Evolutionary conservation across 305 asterid genomes (phyloP), one percentile per base, ranked within the genome.

Genomic region (Galium porrigens): DNA sequence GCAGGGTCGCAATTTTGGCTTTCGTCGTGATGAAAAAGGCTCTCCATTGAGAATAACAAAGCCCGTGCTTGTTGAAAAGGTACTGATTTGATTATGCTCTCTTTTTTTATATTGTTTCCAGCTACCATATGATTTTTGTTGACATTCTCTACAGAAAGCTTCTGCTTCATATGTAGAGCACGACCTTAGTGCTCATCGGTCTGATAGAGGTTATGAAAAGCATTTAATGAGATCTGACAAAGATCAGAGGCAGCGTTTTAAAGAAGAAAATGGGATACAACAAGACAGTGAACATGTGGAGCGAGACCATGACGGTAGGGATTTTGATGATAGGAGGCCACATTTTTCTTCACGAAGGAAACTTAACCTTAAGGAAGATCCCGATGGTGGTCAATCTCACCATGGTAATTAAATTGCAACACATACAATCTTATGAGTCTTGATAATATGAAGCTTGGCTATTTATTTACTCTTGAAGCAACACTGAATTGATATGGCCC

Each of bases 61-160:
- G 78, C 76, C 83, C 63, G 62, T 74, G 62, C 80, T 73, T 58
- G 79, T 76, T 55, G 91, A 85, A 29, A 88, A 88, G 95, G 96
- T 87, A 77, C 73, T 62, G 65, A 15, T 70, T 49, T 61, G 67
- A 67, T 72, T 72, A 69, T 46, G 55, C 70, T 64, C 65, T 51
- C 58, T 42, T 60, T 66, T 11, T 51, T 62, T 46, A 14, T 15
- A 46, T 52, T 73, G 64, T 63, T 71, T 39, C 55, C 48, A 46
- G 64, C 67, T 66, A 63, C 58, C 60, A 58, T 59, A 48, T 61
- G 59, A 73, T 70, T 58, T 67, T 54, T 63, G 62, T 57, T 73
- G 68, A 68, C 68, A 46, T 73, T 77, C 71, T 70, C 69, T 74
- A 61, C 84, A 82, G 89, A 92, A 85, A 79, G 74, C 72, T 69